Conservation (phyloP, 306 rosid species). For the Carpinus fangiana region DNA sequence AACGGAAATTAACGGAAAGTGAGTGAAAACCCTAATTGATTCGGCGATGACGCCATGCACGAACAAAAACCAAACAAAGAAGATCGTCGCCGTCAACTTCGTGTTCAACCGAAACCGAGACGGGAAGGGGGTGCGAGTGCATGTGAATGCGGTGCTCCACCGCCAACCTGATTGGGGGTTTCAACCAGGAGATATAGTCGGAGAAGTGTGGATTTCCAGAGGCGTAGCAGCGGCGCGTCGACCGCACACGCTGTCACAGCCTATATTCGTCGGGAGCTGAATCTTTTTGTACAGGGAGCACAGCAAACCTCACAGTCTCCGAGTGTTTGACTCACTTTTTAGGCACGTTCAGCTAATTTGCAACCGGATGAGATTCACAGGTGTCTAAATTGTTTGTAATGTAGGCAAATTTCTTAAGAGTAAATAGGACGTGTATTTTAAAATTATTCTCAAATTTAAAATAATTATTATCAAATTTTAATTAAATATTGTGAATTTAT, state of each 20-base stretch:
- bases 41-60: not conserved
- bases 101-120: not conserved
- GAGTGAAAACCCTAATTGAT: not conserved
- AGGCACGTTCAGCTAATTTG: no score
- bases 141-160: not conserved
- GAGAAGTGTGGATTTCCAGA: not conserved
- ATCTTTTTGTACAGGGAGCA: no score
- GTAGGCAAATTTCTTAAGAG: no score
- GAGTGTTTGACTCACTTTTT: no score
- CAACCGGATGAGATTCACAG: no score
- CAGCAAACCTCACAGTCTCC: no score
- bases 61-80: not conserved
- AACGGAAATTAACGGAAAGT: not conserved
- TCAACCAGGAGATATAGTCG: not conserved
- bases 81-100: not conserved
- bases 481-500: no score
- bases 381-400: no score
- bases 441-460: no score
- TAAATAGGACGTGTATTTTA: no score
- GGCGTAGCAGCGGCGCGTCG: constrained; percentile 5
- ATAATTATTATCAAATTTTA: no score
- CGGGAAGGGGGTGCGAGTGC: not conserved
- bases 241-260: constrained; percentile 6
- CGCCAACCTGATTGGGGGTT: constrained; percentile 12
- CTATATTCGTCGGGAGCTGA: not conserved